These are phyloP conservation scores for Yamadazyma trypodendri DNA, from an alignment of 1,139 yeast species.

Conservation along the genomic window DNA sequence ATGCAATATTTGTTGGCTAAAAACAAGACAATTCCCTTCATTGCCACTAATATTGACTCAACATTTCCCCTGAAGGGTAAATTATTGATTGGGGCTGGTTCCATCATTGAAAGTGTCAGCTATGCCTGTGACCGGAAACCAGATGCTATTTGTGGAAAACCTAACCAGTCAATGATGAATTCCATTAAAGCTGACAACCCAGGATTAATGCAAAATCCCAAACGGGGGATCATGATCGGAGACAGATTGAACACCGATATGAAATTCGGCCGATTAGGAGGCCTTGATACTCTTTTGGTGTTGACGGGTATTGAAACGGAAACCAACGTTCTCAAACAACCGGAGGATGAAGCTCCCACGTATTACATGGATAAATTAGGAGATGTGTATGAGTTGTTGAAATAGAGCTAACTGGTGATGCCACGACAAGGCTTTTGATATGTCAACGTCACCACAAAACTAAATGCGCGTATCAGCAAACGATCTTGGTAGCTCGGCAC, in stretches of 20 bases:
- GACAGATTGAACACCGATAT: conserved; percentile 95
- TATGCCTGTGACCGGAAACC: conserved; percentile 71
- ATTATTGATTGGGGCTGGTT: conserved; percentile 92
- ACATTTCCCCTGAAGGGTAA: conserved; percentile 89
- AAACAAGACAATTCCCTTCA: conserved; percentile 66
- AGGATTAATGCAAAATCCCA: conserved; percentile 48
- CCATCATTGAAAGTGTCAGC: conserved; percentile 79
- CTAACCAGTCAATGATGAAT: conserved; percentile 86
- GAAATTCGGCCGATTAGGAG: conserved; percentile 85
- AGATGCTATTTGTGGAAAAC: conserved; percentile 81
- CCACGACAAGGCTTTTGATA: too few species aligned
- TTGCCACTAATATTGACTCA: conserved; percentile 95
- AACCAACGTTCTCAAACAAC: conserved; percentile 45
- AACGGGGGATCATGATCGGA: conserved; percentile 86
- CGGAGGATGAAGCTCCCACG: conserved; percentile 55
- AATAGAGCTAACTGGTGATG: too few species aligned
- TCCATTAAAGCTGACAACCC: conserved; percentile 72
- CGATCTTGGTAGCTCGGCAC: too few species aligned
- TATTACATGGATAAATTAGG: conserved; percentile 70
- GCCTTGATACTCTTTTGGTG: conserved; percentile 78
- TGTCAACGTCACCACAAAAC: too few species aligned
- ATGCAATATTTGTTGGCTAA: conserved; percentile 68
- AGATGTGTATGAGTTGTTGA: conserved; percentile 54
- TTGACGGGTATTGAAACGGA: conserved; percentile 88
- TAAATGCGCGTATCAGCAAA: too few species aligned